A percentile compares a stretch with the other conserved stretches of the same genome.
Evolutionary conservation across 78 protist species (phyloP).

Genomic region (Planoprotostelium fungivorum): DNA sequence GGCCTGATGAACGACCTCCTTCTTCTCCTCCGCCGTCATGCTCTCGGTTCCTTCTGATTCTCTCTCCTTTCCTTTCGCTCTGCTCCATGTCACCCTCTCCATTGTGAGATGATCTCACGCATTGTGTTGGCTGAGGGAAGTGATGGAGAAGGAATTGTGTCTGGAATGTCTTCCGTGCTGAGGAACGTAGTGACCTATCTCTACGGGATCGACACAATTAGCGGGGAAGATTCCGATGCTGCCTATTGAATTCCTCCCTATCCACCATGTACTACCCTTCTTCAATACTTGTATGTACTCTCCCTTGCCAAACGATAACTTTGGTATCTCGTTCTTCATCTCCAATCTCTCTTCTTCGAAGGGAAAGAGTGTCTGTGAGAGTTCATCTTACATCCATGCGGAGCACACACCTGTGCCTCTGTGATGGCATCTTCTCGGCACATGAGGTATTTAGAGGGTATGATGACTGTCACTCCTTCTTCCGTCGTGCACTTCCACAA

Average conservation of each 20-base stretch:
- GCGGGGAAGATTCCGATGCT: background rate
- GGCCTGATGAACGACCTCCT: background rate
- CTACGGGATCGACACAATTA: background rate
- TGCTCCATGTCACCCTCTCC: no score
- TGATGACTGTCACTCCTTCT: background rate
- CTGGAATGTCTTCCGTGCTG: background rate
- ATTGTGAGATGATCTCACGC: no score
- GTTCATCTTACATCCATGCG: background rate
- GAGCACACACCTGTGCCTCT: background rate
- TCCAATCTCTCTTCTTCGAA: background rate
- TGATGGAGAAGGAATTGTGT: background rate
- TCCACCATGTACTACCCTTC: background rate
- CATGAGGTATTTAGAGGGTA: background rate
- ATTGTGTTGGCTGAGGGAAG: no score
- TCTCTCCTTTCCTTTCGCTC: no score
- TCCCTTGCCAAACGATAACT: background rate
- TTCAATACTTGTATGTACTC: background rate
- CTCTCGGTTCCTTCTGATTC: no score
- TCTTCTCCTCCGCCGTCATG: background rate
- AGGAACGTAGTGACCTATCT: background rate
- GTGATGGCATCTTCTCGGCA: background rate
- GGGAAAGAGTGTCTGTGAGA: background rate
- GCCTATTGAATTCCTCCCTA: background rate
- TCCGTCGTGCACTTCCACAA: background rate
- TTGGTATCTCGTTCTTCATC: background rate